phyloP scores from a whole-genome alignment of 2,329 filamentous ascomycete genomes.

The Penicillium nordicum region DNA sequence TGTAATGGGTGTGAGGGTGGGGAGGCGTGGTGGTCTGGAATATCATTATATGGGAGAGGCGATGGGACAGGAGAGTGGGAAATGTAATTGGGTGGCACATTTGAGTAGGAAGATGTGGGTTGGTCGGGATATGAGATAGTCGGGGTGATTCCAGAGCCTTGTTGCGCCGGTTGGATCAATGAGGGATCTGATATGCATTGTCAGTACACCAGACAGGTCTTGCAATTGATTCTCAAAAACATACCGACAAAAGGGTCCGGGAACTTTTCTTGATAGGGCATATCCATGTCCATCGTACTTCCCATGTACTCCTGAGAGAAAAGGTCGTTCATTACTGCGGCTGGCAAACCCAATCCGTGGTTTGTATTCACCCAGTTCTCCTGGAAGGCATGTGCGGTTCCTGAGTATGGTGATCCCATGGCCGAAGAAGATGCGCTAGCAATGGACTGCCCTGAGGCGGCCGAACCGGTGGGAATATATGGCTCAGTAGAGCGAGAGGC shows the following conservation, averaged over 20 bases:
- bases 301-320: slow-evolving; percentile 54
- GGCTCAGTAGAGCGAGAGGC: slow-evolving; percentile 31
- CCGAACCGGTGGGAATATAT: slow-evolving; percentile 59
- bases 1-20: slow-evolving; percentile 25
- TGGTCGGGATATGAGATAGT: slow-evolving; percentile 37
- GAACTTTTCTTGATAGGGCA: slow-evolving; percentile 44
- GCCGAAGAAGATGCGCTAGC: slow-evolving; percentile 61
- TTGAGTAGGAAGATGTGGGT: slow-evolving; percentile 24
- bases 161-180: slow-evolving; percentile 52
- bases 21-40: slow-evolving; percentile 27
- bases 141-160: slow-evolving; percentile 28
- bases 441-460: slow-evolving; percentile 58
- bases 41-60: slow-evolving; percentile 31
- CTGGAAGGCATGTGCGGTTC: slow-evolving; percentile 56
- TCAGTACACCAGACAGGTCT: slow-evolving; percentile 4
- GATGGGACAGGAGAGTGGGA: slow-evolving; percentile 38
- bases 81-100: slow-evolving; percentile 28
- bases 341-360: slow-evolving; percentile 58
- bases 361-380: slow-evolving; percentile 57
- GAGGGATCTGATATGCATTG: slow-evolving; percentile 50
- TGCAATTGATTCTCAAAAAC: slow-evolving; percentile 13
- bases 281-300: slow-evolving; percentile 43
- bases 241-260: slow-evolving; percentile 36
- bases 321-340: slow-evolving; percentile 60
- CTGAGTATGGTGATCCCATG: slow-evolving; percentile 64